These are phyloP conservation scores for Chaetoceros tenuissimus DNA, from an alignment of 108 stramenopile genomes.

Conservation along the genomic window DNA sequence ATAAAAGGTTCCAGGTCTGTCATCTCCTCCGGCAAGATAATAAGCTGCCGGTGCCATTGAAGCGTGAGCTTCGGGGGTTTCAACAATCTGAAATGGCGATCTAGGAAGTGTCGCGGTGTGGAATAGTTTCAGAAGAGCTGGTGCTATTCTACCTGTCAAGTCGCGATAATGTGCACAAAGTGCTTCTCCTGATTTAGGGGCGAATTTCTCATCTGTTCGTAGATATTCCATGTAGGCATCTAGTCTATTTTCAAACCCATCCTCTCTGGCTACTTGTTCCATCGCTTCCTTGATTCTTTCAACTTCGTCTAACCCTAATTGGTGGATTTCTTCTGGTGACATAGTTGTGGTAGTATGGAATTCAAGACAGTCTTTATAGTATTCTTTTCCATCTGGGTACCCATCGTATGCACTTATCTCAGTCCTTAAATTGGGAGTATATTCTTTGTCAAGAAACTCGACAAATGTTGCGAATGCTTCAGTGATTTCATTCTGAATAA, in stretches of 20 bases:
- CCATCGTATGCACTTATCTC: conserved; percentile 38
- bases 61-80: conserved; percentile 26
- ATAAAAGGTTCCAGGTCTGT: conserved; percentile 41
- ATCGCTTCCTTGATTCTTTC: conserved; percentile 27
- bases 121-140: conserved; percentile 34
- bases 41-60: conserved; percentile 44
- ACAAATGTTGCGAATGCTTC: conserved; percentile 22
- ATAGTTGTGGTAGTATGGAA: conserved; percentile 53
- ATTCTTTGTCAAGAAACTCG: conserved; percentile 35
- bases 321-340: conserved; percentile 44
- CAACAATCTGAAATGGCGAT: conserved; percentile 27
- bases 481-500: conserved; percentile 8
- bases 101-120: conserved; percentile 34
- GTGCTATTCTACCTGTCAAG: conserved; percentile 27
- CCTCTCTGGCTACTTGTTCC: conserved; percentile 27
- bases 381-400: conserved; percentile 36
- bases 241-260: conserved; percentile 30
- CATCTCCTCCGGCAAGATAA: conserved; percentile 35
- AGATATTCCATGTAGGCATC: conserved; percentile 38
- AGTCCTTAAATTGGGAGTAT: conserved; percentile 32
- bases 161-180: conserved; percentile 42
- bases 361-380: conserved; percentile 36
- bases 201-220: conserved; percentile 26
- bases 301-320: conserved; percentile 42
- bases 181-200: conserved; percentile 19